These are phyloP conservation scores for Adenanthera pavonina DNA, from an alignment of 306 rosid genomes.

Conservation along the genomic window DNA sequence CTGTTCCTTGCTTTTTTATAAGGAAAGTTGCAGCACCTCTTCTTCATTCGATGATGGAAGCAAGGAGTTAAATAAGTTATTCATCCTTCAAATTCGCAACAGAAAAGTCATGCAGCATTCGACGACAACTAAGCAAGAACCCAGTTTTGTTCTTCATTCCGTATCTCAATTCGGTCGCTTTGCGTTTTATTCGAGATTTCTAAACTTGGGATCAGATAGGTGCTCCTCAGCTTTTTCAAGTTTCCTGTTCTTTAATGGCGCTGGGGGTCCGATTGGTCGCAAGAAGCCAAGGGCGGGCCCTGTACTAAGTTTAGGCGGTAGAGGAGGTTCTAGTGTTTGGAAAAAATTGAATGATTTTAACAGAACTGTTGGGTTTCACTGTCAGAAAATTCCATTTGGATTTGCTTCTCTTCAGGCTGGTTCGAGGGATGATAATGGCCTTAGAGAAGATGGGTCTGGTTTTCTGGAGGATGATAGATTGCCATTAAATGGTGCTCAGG, in stretches of 20 bases:
- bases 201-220: constrained; percentile 40
- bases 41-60: neutral
- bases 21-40: neutral
- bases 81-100: neutral
- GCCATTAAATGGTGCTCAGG: constrained; percentile 47
- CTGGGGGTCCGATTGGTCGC: constrained; percentile 25
- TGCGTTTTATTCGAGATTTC: constrained; percentile 46
- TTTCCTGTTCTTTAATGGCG: constrained; percentile 46
- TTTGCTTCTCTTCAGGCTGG: constrained; percentile 62
- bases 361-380: constrained; percentile 59
- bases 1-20: neutral
- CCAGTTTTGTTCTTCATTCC: constrained; percentile 49
- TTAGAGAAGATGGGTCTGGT: constrained; percentile 47
- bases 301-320: constrained; percentile 50
- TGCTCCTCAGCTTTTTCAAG: constrained; percentile 44
- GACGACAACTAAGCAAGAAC: constrained; percentile 57
- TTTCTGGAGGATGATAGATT: constrained; percentile 42
- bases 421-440: constrained; percentile 42
- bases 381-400: constrained; percentile 67
- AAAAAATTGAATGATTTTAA: constrained; percentile 57
- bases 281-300: constrained; percentile 40
- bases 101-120: constrained; percentile 56
- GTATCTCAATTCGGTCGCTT: constrained; percentile 63
- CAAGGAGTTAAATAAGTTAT: neutral
- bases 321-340: constrained; percentile 49